Evolutionary conservation across 352 stramenopile genomes (phyloP).

Genomic region (Pythium volutum): DNA sequence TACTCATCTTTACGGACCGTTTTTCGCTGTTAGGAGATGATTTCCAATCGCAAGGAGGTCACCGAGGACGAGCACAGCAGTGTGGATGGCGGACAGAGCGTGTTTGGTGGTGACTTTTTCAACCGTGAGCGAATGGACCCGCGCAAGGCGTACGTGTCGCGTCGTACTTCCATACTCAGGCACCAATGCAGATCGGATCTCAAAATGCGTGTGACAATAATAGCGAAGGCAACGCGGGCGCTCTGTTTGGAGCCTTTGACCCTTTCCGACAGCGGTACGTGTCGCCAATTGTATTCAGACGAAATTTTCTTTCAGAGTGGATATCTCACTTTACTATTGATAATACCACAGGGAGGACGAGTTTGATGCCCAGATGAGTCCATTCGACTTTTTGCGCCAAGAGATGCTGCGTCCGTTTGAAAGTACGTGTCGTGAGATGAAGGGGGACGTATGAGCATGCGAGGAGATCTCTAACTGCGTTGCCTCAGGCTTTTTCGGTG

Average conservation of each 20-base stretch:
- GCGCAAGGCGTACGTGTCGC: slow-evolving; percentile 8
- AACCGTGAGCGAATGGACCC: slow-evolving; percentile 68
- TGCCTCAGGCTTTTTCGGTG: slow-evolving; percentile 52
- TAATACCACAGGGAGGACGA: slow-evolving; percentile 60
- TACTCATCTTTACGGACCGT: too few relatives aligned
- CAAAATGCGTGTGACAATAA: background rate
- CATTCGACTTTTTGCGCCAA: slow-evolving; percentile 76
- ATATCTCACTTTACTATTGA: background rate
- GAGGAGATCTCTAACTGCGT: background rate
- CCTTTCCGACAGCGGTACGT: slow-evolving; percentile 50
- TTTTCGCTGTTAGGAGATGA: slow-evolving; percentile 39
- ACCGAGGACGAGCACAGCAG: slow-evolving; percentile 67
- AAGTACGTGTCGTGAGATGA: slow-evolving; percentile 24
- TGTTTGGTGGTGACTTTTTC: slow-evolving; percentile 57
- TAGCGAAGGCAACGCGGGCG: slow-evolving; percentile 3
- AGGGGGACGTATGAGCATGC: background rate
- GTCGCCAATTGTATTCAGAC: too few relatives aligned
- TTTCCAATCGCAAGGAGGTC: slow-evolving; percentile 75
- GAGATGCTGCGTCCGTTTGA: slow-evolving; percentile 83
- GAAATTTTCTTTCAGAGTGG: background rate
- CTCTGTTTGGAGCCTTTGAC: slow-evolving; percentile 33
- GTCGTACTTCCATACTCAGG: background rate
- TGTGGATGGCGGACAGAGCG: slow-evolving; percentile 26
- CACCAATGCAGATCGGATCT: background rate
- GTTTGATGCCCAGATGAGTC: slow-evolving; percentile 74